phyloP scores from a whole-genome alignment of 2,329 filamentous ascomycete species.

The Zarea fungicola region DNA sequence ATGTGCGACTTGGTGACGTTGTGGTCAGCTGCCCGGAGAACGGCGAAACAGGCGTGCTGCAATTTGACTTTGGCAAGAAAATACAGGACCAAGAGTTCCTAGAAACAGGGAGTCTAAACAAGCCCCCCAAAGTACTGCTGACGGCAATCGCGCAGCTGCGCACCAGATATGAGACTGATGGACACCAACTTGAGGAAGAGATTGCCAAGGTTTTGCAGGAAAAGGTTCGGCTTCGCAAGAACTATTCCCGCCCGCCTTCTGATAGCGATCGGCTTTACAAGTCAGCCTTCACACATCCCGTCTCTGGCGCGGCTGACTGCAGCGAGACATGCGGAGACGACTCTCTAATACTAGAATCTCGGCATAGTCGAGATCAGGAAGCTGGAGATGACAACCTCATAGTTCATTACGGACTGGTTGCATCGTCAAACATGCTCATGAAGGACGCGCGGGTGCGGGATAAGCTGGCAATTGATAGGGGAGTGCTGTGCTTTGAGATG shows the following conservation, averaged over 20 bases:
- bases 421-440: conserved; percentile 20
- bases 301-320: no score
- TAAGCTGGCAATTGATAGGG: background rate
- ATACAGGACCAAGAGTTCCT: background rate
- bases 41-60: conserved; percentile 18
- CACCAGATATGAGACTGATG: conserved; percentile 15
- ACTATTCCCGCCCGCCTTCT: no score
- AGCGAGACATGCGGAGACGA: no score
- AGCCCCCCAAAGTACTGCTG: conserved; percentile 14
- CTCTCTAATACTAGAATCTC: no score
- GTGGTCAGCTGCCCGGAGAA: conserved; percentile 21
- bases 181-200: no score
- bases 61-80: conserved; percentile 22
- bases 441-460: conserved; percentile 16
- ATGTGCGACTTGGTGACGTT: conserved; percentile 25
- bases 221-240: no score
- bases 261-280: no score
- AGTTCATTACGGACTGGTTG: conserved; percentile 22
- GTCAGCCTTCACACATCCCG: no score
- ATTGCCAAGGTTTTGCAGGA: no score
- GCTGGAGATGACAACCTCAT: background rate
- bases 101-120: conserved; percentile 11
- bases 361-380: no score
- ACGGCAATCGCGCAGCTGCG: conserved; percentile 10
- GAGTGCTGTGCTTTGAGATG: conserved; percentile 23